These are phyloP conservation scores for Nemania bipapillata DNA, from an alignment of 2,329 filamentous ascomycete species.

Conservation along the genomic window DNA sequence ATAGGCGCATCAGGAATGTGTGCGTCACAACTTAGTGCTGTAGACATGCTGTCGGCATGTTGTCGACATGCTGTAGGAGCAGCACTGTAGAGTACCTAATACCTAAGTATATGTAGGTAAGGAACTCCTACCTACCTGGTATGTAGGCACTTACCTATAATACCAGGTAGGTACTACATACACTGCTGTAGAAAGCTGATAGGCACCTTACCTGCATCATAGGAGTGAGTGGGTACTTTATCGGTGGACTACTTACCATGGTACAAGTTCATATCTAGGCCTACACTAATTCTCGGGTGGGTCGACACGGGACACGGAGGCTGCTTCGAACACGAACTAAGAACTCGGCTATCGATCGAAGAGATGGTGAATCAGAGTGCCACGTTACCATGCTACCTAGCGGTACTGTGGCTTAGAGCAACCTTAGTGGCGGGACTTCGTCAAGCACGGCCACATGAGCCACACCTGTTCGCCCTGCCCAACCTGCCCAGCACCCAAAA, in stretches of 20 bases:
- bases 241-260: not conserved
- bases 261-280: not conserved
- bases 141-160: not conserved
- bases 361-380: conserved; percentile 17
- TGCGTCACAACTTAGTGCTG: conserved; percentile 7
- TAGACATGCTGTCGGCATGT: not conserved
- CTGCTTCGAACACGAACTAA: not conserved
- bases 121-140: no score
- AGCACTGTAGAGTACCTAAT: not conserved
- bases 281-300: not conserved
- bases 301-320: no score
- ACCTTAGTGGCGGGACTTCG: not conserved
- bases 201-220: not conserved
- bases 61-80: not conserved
- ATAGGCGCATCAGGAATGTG: conserved; percentile 31
- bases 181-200: not conserved
- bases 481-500: conserved; percentile 10
- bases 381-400: conserved; percentile 4
- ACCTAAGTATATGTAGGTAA: not conserved
- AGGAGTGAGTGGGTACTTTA: no score
- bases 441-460: conserved; percentile 19
- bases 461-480: conserved; percentile 23
- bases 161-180: not conserved
- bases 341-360: conserved; percentile 3
- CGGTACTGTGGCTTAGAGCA: not conserved